Evolutionary conservation across 306 rosid species (phyloP).

Genomic region (Dicorynia guianensis): DNA sequence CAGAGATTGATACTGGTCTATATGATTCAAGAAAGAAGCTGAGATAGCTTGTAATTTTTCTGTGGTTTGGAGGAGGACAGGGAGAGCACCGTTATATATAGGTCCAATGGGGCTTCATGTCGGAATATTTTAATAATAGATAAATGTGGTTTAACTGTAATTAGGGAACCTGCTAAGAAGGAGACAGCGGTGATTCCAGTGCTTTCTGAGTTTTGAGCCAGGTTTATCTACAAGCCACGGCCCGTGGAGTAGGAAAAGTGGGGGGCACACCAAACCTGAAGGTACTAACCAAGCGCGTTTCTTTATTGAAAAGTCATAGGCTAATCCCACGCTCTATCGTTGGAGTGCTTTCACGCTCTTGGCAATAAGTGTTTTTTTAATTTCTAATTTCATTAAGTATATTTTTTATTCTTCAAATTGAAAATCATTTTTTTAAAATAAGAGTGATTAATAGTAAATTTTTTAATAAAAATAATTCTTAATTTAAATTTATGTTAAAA

Average conservation of each 20-base stretch:
- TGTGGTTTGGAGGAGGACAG: background rate
- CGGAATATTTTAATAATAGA: background rate
- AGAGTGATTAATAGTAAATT: too few relatives aligned
- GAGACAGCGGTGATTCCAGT: constrained; percentile 23
- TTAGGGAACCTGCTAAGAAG: constrained; percentile 45
- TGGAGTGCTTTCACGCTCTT: constrained; percentile 42
- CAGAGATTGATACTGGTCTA: background rate
- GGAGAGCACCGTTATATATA: constrained; percentile 43
- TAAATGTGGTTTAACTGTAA: constrained; percentile 12
- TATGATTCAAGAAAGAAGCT: background rate
- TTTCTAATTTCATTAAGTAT: too few relatives aligned
- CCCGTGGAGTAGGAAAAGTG: constrained; percentile 50
- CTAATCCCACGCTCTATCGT: background rate
- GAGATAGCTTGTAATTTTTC: constrained; percentile 8
- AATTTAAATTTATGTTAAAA: too few relatives aligned
- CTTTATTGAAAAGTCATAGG: constrained; percentile 27
- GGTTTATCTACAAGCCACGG: constrained; percentile 53
- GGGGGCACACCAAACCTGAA: constrained; percentile 24
- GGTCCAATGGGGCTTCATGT: constrained; percentile 1
- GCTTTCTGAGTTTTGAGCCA: constrained; percentile 41
- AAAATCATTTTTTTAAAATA: too few relatives aligned
- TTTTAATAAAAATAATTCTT: too few relatives aligned
- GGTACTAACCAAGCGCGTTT: constrained; percentile 49
- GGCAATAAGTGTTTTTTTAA: too few relatives aligned
- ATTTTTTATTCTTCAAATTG: too few relatives aligned